Base-by-base conservation (phyloP, 768 basidiomycete genomes). In the Tephrocybe sp. region DNA sequence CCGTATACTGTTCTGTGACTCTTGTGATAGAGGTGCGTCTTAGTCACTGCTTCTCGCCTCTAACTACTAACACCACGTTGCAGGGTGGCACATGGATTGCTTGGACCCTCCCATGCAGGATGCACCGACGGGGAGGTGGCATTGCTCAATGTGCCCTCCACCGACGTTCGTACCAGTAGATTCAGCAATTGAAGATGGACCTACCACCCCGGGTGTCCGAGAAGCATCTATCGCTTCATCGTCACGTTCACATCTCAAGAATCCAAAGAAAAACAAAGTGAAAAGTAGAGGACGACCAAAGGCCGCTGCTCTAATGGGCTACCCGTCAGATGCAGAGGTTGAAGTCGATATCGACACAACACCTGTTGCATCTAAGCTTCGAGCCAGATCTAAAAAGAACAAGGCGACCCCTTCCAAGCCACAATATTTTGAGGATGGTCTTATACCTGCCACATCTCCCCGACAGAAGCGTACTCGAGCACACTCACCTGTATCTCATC, bases 1-100 rank as follows among this genome's bases (percentile, higher is more conserved):
- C 47, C 79, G 81, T 46, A 85, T 97, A 56, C 68, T 98, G 47
- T 88, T 98, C 59, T 98, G 96, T 67, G 96, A 98, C 76, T 81
- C 76, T 50, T 98, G 96, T 68, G 96, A 98, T 75, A 78, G 93
- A 79, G 93, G 90, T 84, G 65, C 34, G 65, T 55, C 15, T 17
- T 15, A 14, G 17, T 23, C 40, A 65, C n/a, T n/a, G n/a, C 34
- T 51, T 38, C 30, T 18, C 48, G 9, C 58, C 55, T 48, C 38
- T 55, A 36, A 46, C 37, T 12, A 55, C 38, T 17, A 15, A 45
- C 23, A 32, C 17, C 24, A 11, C 4, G n/a, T 51, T 32, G 12
- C 56, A 86, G 91, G 90, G 30, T 93, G 89, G 88, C 91, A 94
- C 67, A 83, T 85, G 77, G 80, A 85, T 57, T 94, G 90, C 66